Evolutionary conservation across 805 yeast genomes (phyloP), one percentile per base, ranked within the genome.

Genomic region (Alloascoidea hylecoeti): DNA sequence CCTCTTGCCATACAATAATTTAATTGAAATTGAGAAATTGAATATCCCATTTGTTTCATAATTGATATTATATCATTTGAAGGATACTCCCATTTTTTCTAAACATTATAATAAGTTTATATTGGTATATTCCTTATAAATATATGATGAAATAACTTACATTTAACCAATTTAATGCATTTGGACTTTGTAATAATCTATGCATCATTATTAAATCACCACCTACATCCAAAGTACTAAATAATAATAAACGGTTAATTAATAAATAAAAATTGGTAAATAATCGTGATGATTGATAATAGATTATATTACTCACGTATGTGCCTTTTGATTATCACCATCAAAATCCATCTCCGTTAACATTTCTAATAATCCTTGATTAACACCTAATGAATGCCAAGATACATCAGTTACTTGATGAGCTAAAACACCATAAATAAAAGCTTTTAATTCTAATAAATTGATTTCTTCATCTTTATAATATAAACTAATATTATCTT

Each of bases 351-450:
- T 51, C 16, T 58, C 59, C 0, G 75, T 59, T 41, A 77, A 44
- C 46, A 65, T 64, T 30, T 60, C 51, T 28, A 78, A 51, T n/a
- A 78, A 47, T 0, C 86, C 85, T 42, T 72, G 67, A 12, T 61
- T 52, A 19, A 72, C 51, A 2, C 70, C 59, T 4, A 75, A 50
- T 0, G 82, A 75, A 50, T 78, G 86, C 85, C 85, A 78, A 17
- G 76, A 61, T 0, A 74, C 66, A 45, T 78, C 85, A 2, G 76
- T 63, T 0, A 76, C 60, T 44, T 78, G 84, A 49, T 78, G 85
- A 1, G 74, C 57, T 40, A 74, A 62, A 0, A 75, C 51, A 0
- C 85, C 86, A 40, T 64, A 60, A 1, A 78, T 45, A 44, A 78
- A 78, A 0, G 78, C 68, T 43, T 70, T 67, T 6, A 78, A 50